Conservation (phyloP, 2,329 filamentous ascomycete species). For the Colletotrichum sp. region DNA sequence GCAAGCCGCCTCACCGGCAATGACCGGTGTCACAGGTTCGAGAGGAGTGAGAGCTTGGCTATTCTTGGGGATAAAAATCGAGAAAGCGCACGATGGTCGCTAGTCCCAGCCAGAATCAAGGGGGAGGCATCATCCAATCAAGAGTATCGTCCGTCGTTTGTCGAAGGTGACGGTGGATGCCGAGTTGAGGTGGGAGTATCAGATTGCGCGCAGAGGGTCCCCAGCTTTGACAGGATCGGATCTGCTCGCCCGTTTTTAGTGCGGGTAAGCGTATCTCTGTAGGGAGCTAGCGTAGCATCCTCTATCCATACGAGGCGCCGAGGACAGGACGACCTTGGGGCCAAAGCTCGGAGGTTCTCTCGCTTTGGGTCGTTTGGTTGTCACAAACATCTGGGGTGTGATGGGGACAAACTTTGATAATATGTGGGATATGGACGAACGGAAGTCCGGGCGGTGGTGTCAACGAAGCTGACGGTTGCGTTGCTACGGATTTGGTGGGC, state of each 20-base stretch:
- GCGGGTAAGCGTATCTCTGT: neutral
- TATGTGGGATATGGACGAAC: conserved; percentile 6
- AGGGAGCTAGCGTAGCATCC: conserved; percentile 16
- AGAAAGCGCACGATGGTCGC: neutral
- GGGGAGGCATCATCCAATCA: neutral
- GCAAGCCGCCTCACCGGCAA: neutral
- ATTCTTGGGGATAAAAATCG: neutral
- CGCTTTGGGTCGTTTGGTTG: neutral
- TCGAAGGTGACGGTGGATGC: conserved; percentile 1
- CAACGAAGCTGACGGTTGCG: neutral
- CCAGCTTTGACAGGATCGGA: conserved; percentile 20
- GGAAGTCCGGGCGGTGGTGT: conserved; percentile 2
- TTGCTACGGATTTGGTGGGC: neutral
- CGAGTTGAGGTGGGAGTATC: conserved; percentile 2
- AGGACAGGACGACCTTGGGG: conserved; percentile 16
- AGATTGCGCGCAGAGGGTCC: neutral
- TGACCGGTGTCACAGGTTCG: neutral
- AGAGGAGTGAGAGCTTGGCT: neutral
- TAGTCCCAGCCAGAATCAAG: neutral
- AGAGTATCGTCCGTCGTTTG: neutral
- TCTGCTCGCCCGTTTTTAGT: conserved; percentile 15
- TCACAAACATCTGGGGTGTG: neutral
- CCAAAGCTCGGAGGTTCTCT: conserved; percentile 10
- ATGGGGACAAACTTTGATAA: neutral
- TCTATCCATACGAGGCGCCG: conserved; percentile 7